phyloP scores from a whole-genome alignment of 164 flowering plant genomes.

The Vitis rotundifolia region DNA sequence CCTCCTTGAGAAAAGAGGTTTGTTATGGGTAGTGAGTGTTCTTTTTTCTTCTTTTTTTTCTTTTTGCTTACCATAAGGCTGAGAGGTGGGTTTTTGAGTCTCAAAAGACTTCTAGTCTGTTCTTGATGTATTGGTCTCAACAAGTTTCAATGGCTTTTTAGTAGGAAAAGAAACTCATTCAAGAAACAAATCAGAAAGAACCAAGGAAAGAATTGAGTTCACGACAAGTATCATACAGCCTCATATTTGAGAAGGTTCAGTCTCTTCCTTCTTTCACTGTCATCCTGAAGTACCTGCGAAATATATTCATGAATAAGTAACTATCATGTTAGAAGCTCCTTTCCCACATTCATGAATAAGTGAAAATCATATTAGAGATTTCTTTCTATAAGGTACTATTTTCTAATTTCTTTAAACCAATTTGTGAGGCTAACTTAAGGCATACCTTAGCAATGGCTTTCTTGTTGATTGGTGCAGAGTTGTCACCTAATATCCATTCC shows the following conservation, averaged over 20 bases:
- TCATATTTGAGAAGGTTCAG: constrained; percentile 78
- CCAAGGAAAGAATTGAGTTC: constrained; percentile 3
- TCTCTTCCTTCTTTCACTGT: constrained; percentile 69
- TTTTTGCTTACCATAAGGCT: too few relatives aligned
- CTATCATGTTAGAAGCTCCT: too few relatives aligned
- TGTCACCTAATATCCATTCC: constrained; percentile 69
- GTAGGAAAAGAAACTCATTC: too few relatives aligned
- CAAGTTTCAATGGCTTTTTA: too few relatives aligned
- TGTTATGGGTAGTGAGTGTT: too few relatives aligned
- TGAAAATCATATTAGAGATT: not conserved
- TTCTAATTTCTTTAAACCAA: not conserved
- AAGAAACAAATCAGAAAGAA: not conserved
- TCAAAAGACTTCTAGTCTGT: too few relatives aligned
- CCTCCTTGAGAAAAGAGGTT: too few relatives aligned
- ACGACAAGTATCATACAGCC: constrained; percentile 61
- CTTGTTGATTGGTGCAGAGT: constrained; percentile 64
- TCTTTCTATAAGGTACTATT: too few relatives aligned
- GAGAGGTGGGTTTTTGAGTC: too few relatives aligned
- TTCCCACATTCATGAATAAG: not conserved
- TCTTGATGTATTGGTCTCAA: too few relatives aligned
- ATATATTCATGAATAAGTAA: not conserved
- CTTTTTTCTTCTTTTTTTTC: too few relatives aligned
- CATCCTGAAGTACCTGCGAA: constrained; percentile 64
- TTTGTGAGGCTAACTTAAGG: not conserved
- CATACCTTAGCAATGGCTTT: constrained; percentile 57